A percentile compares a stretch with the other conserved stretches of the same genome.
phyloP scores from a whole-genome alignment of 2,329 filamentous ascomycete species.

The Lanzia echinophila region DNA sequence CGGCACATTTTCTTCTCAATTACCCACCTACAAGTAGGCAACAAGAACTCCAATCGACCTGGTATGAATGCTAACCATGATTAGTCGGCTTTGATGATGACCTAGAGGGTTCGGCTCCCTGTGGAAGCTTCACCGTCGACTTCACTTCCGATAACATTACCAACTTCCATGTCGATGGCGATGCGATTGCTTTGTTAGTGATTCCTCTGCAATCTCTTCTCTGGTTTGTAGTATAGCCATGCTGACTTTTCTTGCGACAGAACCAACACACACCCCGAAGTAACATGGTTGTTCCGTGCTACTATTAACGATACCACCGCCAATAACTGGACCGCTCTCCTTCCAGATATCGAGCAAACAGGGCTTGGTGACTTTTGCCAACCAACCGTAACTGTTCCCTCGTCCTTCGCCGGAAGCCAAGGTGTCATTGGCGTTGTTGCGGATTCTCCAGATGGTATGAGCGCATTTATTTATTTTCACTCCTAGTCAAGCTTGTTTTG shows the following conservation, averaged over 20 bases:
- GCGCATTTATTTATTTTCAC: too few species aligned
- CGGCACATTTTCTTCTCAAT: constrained; percentile 50
- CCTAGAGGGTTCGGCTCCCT: constrained; percentile 41
- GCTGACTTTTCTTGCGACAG: constrained; percentile 20
- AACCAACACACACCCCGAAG: constrained; percentile 43
- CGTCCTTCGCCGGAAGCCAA: constrained; percentile 46
- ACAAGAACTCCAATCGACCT: neutral
- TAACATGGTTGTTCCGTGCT: constrained; percentile 51
- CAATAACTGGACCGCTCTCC: constrained; percentile 48
- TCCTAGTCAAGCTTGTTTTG: too few species aligned
- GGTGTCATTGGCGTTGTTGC: constrained; percentile 48
- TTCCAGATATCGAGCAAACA: constrained; percentile 47
- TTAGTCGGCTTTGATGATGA: constrained; percentile 42
- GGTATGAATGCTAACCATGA: neutral
- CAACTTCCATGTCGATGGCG: constrained; percentile 52
- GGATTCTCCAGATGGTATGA: constrained; percentile 46
- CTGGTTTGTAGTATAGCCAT: neutral
- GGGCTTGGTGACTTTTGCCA: constrained; percentile 50
- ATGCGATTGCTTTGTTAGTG: constrained; percentile 38
- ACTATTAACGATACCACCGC: constrained; percentile 39
- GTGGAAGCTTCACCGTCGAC: constrained; percentile 46
- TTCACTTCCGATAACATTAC: constrained; percentile 46
- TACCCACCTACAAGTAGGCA: constrained; percentile 35
- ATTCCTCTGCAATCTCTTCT: neutral
- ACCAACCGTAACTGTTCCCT: constrained; percentile 41